Percentiles rank a stretch among this genome's conserved stretches.
These are phyloP conservation scores for Fusarium algeriense DNA, from an alignment of 2,329 filamentous ascomycete genomes.

Conservation along the genomic window DNA sequence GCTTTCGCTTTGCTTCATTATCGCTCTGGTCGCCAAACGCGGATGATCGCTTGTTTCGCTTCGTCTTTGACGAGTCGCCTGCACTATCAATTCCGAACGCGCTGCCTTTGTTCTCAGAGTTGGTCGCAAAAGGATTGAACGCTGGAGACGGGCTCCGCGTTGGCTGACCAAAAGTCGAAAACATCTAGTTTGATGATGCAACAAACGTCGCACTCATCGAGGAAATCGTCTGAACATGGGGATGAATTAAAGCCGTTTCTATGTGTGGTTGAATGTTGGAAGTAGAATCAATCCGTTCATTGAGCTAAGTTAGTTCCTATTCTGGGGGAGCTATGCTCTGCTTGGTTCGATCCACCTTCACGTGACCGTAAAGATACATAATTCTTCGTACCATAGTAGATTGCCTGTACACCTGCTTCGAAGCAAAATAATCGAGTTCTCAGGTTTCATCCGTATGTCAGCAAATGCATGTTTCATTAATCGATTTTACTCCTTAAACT, in stretches of 20 bases:
- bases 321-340: conserved; percentile 42
- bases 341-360: conserved; percentile 30
- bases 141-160: conserved; percentile 52
- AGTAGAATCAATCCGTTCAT: conserved; percentile 30
- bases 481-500: conserved; percentile 28
- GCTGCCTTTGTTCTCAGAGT: conserved; percentile 40
- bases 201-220: conserved; percentile 56
- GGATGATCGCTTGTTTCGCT: conserved; percentile 45
- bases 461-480: conserved; percentile 17
- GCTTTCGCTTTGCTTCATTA: conserved; percentile 44
- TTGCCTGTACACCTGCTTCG: not conserved
- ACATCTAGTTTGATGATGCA: conserved; percentile 58
- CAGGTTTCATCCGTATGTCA: not conserved
- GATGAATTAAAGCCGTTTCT: conserved; percentile 33
- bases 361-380: conserved; percentile 34
- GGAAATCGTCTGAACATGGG: conserved; percentile 52
- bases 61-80: conserved; percentile 45
- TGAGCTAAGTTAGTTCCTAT: conserved; percentile 34
- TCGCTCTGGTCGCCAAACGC: conserved; percentile 47
- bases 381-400: not conserved
- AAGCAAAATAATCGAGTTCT: not conserved
- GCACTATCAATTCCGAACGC: conserved; percentile 51
- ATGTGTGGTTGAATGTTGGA: conserved; percentile 33
- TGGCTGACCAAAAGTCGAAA: conserved; percentile 53
- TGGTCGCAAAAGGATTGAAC: conserved; percentile 53